Percentiles rank a stretch among this genome's conserved stretches.
phyloP scores from a whole-genome alignment of 1,284 basidiomycete genomes.

The Farysia itapuensis region DNA sequence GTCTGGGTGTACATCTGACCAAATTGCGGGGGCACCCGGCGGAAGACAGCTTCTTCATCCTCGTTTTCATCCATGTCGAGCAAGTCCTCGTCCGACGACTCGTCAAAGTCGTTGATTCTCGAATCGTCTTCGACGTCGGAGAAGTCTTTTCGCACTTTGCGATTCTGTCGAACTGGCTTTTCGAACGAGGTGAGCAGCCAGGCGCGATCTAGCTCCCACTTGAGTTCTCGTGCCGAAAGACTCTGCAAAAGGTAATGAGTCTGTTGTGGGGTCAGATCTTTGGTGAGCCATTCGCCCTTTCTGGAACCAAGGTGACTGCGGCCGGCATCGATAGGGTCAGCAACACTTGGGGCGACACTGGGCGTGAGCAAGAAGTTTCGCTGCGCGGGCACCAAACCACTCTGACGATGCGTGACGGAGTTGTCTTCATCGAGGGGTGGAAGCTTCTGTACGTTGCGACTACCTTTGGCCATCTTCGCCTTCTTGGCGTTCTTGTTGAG shows the following conservation, averaged over 20 bases:
- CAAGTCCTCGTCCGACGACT: constrained; percentile 36
- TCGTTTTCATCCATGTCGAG: constrained; percentile 33
- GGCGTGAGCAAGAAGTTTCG: constrained; percentile 31
- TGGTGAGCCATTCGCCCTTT: constrained; percentile 41
- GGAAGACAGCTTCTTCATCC: constrained; percentile 54
- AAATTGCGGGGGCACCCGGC: constrained; percentile 33
- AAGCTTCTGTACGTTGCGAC: constrained; percentile 23
- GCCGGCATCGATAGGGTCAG: constrained; percentile 26
- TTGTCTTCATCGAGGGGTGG: constrained; percentile 20
- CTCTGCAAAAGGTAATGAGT: constrained; percentile 52
- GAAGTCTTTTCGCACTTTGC: constrained; percentile 9
- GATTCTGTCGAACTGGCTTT: constrained; percentile 23
- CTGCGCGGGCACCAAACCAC: constrained; percentile 10
- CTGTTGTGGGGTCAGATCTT: constrained; percentile 42
- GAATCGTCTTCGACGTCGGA: constrained; percentile 39
- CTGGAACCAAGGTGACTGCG: constrained; percentile 3
- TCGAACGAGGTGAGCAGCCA: constrained; percentile 47
- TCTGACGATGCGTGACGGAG: constrained; percentile 6
- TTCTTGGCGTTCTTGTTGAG: constrained; percentile 5
- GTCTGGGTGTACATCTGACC: constrained; percentile 22
- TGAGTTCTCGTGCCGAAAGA: constrained; percentile 41
- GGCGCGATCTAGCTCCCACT: constrained; percentile 52
- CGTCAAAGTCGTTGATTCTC: constrained; percentile 46
- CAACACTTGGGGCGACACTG: constrained; percentile 36
- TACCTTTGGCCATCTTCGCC: constrained; percentile 15